Evolutionary conservation across 1,139 yeast genomes (phyloP).

Genomic region (Wickerhamomyces sp.): DNA sequence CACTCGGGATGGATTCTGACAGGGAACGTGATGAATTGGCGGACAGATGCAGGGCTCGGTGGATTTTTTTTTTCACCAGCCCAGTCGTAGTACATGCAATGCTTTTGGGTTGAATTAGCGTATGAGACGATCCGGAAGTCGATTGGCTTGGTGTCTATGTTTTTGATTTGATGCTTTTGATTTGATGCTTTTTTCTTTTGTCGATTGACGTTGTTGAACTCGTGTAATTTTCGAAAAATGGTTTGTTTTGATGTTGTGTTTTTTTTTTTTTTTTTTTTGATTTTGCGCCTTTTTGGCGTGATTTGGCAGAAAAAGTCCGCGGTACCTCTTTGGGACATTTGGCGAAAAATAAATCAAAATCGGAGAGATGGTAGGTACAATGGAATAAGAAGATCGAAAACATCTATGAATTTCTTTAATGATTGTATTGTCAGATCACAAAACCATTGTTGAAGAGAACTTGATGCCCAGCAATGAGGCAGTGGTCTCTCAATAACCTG

Average conservation of each 20-base stretch:
- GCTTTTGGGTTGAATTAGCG: not conserved
- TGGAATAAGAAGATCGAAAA: too few relatives aligned
- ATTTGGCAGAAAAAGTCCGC: not conserved
- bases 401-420: too few relatives aligned
- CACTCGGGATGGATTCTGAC: too few relatives aligned
- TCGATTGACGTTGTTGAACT: conserved; percentile 1
- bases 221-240: not conserved
- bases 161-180: not conserved
- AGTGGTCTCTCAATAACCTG: too few relatives aligned
- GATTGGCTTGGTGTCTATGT: not conserved
- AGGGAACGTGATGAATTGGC: too few relatives aligned
- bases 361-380: too few relatives aligned
- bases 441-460: too few relatives aligned
- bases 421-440: too few relatives aligned
- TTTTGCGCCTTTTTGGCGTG: conserved; percentile 1
- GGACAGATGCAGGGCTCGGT: not conserved
- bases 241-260: not conserved
- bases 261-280: conserved; percentile 5
- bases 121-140: not conserved
- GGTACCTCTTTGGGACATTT: too few relatives aligned
- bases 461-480: too few relatives aligned
- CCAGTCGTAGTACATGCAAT: not conserved
- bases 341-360: too few relatives aligned
- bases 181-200: not conserved
- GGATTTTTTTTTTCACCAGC: not conserved